Evolutionary conservation across 208 protist species (phyloP).

Genomic region (Crithidia expoeki): DNA sequence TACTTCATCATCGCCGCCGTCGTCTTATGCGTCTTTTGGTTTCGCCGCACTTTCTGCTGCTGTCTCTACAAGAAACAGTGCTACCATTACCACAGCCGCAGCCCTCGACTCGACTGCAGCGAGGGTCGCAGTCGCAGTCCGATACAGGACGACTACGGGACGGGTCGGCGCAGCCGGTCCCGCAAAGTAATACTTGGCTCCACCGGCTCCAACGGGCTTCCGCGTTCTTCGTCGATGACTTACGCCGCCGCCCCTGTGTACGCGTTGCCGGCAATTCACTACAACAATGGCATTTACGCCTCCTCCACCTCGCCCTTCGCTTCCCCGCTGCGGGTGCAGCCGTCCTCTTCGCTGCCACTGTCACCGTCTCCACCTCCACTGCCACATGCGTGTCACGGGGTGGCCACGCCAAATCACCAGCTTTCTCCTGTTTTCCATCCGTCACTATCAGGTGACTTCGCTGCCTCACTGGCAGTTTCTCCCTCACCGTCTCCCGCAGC

Average conservation of each 20-base stretch:
- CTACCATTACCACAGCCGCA: not conserved
- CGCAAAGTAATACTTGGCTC: not conserved
- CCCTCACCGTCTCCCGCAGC: not conserved
- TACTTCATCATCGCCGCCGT: constrained; percentile 20
- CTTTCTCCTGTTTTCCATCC: not conserved
- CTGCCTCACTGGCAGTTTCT: not conserved
- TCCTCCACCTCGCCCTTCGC: constrained; percentile 2
- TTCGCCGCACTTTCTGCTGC: constrained; percentile 35
- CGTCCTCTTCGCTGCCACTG: constrained; percentile 8
- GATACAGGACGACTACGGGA: not conserved
- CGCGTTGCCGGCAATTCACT: not conserved
- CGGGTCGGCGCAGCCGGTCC: not conserved
- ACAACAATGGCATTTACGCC: not conserved
- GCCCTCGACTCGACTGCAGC: not conserved
- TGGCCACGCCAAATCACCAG: too few relatives aligned
- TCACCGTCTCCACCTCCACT: not conserved
- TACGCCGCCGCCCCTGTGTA: constrained; percentile 4
- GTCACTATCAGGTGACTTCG: not conserved
- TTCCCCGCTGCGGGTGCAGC: constrained; percentile 2
- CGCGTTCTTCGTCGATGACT: not conserved
- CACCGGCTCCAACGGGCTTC: not conserved
- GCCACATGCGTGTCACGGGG: not conserved
- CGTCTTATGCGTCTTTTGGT: constrained; percentile 30
- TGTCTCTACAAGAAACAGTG: constrained; percentile 12
- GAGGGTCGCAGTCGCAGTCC: constrained; percentile 3